phyloP scores from a whole-genome alignment of 805 yeast species.

The Nakazawaea sp. region DNA sequence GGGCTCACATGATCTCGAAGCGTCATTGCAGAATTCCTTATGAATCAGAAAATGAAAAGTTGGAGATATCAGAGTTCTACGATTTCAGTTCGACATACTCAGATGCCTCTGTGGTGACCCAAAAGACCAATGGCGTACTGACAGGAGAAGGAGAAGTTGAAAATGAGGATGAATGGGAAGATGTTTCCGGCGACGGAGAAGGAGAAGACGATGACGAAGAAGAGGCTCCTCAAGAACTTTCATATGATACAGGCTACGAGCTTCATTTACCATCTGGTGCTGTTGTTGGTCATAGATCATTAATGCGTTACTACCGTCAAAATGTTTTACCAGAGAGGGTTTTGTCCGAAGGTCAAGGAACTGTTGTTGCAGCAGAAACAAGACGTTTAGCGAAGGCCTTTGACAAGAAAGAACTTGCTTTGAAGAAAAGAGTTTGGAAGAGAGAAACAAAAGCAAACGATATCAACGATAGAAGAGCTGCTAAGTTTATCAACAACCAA shows the following conservation, averaged over 20 bases:
- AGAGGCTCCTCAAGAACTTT: slow-evolving; percentile 22
- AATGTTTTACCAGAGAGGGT: slow-evolving; percentile 42
- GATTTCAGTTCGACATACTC: slow-evolving; percentile 69
- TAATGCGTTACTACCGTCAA: slow-evolving; percentile 68
- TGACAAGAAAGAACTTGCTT: slow-evolving; percentile 33
- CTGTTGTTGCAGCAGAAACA: slow-evolving; percentile 73
- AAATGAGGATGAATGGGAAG: slow-evolving; percentile 29
- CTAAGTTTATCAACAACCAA: slow-evolving; percentile 73
- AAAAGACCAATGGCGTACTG: slow-evolving; percentile 12
- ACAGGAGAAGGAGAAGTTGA: slow-evolving; percentile 21
- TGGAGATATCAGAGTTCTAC: slow-evolving; percentile 72
- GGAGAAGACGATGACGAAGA: slow-evolving; percentile 26
- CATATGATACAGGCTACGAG: slow-evolving; percentile 44
- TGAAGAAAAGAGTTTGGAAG: slow-evolving; percentile 54
- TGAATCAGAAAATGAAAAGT: slow-evolving; percentile 71
- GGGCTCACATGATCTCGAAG: slow-evolving; percentile 82
- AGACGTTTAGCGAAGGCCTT: slow-evolving; percentile 39
- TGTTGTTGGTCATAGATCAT: slow-evolving; percentile 74
- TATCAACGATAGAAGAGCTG: slow-evolving; percentile 47
- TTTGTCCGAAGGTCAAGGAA: slow-evolving; percentile 58
- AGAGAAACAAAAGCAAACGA: slow-evolving; percentile 44
- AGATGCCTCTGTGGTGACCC: slow-evolving; percentile 20
- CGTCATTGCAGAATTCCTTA: slow-evolving; percentile 88
- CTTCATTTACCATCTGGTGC: slow-evolving; percentile 72
- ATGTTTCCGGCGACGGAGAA: slow-evolving; percentile 25